phyloP scores from a whole-genome alignment of 371 early-diverging fungal species.

The Polyrhizophydium stewartii region DNA sequence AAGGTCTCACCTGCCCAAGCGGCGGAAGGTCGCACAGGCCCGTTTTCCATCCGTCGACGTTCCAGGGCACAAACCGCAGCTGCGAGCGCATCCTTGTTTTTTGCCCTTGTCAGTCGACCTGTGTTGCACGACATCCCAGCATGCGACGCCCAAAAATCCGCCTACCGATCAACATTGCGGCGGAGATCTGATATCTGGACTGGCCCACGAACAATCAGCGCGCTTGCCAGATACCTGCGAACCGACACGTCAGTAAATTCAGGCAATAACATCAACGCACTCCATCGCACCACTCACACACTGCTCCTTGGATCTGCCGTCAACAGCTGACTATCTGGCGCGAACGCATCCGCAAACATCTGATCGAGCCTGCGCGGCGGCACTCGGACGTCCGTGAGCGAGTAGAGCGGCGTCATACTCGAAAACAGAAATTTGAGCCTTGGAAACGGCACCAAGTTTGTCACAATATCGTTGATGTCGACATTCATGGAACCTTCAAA shows the following conservation, averaged over 20 bases:
- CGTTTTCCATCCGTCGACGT: conserved; percentile 52
- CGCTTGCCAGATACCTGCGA: conserved; percentile 44
- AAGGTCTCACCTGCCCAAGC: conserved; percentile 24
- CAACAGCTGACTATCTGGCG: conserved; percentile 57
- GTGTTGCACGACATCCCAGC: not conserved
- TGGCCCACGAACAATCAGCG: conserved; percentile 42
- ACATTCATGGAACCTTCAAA: conserved; percentile 70
- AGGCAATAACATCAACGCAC: too few species aligned
- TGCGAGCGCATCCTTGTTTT: conserved; percentile 20
- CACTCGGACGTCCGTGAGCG: conserved; percentile 25
- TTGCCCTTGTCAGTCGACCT: too few species aligned
- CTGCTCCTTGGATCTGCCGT: conserved; percentile 48
- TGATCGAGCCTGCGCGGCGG: conserved; percentile 45
- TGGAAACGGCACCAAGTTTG: conserved; percentile 75
- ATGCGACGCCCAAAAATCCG: not conserved
- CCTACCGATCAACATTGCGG: conserved; percentile 44
- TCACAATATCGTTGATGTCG: conserved; percentile 70
- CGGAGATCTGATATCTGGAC: conserved; percentile 46
- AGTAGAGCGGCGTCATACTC: conserved; percentile 42
- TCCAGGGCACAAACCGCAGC: conserved; percentile 46
- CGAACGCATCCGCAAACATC: conserved; percentile 60
- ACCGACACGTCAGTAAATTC: not conserved
- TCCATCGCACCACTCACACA: not conserved
- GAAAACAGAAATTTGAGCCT: conserved; percentile 40
- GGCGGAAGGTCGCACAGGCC: conserved; percentile 48